Percentiles rank a stretch among this genome's conserved stretches.
These are phyloP conservation scores for Amoeboaphelidium protococcarum DNA, from an alignment of 371 early-diverging fungal genomes.

Conservation along the genomic window DNA sequence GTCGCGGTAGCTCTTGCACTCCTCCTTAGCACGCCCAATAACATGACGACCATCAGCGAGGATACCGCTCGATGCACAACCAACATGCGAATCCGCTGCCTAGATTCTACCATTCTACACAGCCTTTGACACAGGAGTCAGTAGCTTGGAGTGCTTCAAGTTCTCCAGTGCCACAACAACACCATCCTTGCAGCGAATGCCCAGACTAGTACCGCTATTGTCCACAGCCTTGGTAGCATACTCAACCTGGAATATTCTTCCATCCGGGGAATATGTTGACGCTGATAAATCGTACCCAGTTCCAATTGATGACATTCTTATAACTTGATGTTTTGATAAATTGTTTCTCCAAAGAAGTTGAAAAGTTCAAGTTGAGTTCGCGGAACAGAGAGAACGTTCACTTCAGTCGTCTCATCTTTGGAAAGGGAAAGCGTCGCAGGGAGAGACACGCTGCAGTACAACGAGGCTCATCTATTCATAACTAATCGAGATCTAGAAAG, in stretches of 20 bases:
- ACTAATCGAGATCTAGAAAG: too few species aligned
- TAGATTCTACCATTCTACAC: constrained; percentile 53
- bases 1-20: constrained; percentile 65
- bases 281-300: constrained; percentile 81
- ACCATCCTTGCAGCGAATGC: constrained; percentile 77
- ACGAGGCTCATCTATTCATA: too few species aligned
- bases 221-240: constrained; percentile 94
- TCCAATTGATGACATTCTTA: too few species aligned
- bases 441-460: too few species aligned
- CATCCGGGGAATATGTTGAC: constrained; percentile 94
- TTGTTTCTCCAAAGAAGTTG: too few species aligned
- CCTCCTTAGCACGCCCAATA: constrained; percentile 67
- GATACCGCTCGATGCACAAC: constrained; percentile 73
- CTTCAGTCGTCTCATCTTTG: too few species aligned
- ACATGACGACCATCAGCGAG: constrained; percentile 82
- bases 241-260: constrained; percentile 93
- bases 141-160: constrained; percentile 71
- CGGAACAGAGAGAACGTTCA: too few species aligned
- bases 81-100: constrained; percentile 71
- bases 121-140: constrained; percentile 38
- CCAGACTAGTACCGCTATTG: constrained; percentile 86
- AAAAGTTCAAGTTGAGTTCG: too few species aligned
- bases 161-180: constrained; percentile 88
- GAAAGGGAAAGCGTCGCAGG: too few species aligned
- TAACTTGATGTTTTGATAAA: too few species aligned